Evolutionary conservation across 2,329 filamentous ascomycete species (phyloP).

Genomic region (Fusarium multiceps): DNA sequence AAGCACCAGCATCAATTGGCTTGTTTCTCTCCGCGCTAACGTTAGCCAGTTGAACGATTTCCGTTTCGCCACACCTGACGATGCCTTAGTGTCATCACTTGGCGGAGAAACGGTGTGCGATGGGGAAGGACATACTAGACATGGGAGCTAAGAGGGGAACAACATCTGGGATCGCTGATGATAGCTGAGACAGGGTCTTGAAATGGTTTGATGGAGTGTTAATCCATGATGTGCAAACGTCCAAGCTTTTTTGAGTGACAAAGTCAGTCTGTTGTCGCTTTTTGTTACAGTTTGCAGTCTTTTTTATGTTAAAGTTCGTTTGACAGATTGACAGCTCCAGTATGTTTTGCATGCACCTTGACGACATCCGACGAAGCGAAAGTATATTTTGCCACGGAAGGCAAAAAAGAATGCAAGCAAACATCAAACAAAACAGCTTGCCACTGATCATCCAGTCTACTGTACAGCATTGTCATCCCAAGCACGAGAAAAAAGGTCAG

Average conservation of each 20-base stretch:
- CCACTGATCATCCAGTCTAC: conserved; percentile 6
- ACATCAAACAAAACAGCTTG: not conserved
- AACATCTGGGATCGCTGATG: not conserved
- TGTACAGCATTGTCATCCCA: not conserved
- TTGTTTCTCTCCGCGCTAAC: conserved; percentile 1
- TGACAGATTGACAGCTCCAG: conserved; percentile 16
- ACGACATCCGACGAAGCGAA: not conserved
- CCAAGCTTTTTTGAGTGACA: not conserved
- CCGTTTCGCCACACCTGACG: conserved; percentile 12
- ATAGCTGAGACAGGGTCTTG: not conserved
- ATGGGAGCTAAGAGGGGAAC: not conserved
- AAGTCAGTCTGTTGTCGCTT: not conserved
- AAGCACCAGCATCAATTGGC: conserved; percentile 6
- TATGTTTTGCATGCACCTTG: not conserved
- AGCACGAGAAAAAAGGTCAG: not conserved
- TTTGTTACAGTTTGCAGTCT: not conserved
- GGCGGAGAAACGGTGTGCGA: conserved; percentile 23
- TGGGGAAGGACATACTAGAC: not conserved
- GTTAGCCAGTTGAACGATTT: conserved; percentile 16
- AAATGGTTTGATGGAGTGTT: not conserved
- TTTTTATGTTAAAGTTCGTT: conserved; percentile 17
- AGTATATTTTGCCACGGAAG: not conserved
- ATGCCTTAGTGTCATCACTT: not conserved
- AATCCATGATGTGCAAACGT: not conserved
- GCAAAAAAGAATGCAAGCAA: conserved; percentile 1